Evolutionary conservation across 805 yeast genomes (phyloP).

Genomic region (Hanseniaspora osmophila): DNA sequence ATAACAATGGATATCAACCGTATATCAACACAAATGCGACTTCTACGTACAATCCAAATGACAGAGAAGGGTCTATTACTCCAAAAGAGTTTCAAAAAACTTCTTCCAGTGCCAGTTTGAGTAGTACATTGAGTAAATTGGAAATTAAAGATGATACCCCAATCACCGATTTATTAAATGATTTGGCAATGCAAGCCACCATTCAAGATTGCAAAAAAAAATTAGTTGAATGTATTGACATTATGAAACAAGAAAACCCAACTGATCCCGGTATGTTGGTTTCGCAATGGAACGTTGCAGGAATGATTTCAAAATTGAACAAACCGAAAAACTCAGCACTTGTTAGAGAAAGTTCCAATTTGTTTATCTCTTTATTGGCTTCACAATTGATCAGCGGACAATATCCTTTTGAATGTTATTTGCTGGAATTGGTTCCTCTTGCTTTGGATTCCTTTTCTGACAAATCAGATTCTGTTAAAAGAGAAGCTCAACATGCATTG

Average conservation of each 20-base stretch:
- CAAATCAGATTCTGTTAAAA: constrained; percentile 72
- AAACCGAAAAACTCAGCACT: constrained; percentile 64
- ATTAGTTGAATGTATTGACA: constrained; percentile 35
- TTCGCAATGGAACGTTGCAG: constrained; percentile 50
- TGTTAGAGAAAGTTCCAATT: constrained; percentile 63
- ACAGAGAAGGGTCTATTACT: not conserved
- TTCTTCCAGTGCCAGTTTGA: constrained; percentile 56
- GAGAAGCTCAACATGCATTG: constrained; percentile 71
- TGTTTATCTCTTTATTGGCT: constrained; percentile 44
- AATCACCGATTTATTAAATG: constrained; percentile 37
- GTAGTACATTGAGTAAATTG: constrained; percentile 59
- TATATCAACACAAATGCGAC: constrained; percentile 23
- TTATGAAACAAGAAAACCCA: not conserved
- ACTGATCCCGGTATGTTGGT: constrained; percentile 18
- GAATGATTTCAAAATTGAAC: constrained; percentile 47
- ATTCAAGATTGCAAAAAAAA: constrained; percentile 29
- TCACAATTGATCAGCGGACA: constrained; percentile 44
- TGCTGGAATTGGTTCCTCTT: constrained; percentile 45
- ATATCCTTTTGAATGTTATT: constrained; percentile 62
- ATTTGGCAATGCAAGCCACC: constrained; percentile 17
- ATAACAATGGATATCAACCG: constrained; percentile 1
- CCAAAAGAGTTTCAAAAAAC: constrained; percentile 30
- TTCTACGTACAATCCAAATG: not conserved
- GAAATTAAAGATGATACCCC: constrained; percentile 54
- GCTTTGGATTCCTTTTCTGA: constrained; percentile 69